A percentile compares a stretch with the other conserved stretches of the same genome.
Evolutionary conservation across 2,329 filamentous ascomycete genomes (phyloP).

Genomic region (Furcasterigmium sp.): DNA sequence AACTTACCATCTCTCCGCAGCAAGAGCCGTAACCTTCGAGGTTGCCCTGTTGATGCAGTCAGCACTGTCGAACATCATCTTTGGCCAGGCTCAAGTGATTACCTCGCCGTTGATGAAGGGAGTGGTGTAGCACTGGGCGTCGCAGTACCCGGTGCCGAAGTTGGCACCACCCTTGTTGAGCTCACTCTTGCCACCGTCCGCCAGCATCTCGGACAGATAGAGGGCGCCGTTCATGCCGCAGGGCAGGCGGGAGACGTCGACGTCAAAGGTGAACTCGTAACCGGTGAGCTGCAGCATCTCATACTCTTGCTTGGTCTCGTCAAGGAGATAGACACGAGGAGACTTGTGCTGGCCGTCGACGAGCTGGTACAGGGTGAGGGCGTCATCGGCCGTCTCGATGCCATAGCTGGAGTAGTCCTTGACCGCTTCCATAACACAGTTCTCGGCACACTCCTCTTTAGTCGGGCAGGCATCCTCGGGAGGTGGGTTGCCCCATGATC

Average conservation of each 20-base stretch:
- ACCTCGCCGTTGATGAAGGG: slow-evolving; percentile 46
- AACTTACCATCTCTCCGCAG: slow-evolving; percentile 43
- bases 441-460: slow-evolving; percentile 42
- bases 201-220: slow-evolving; percentile 52
- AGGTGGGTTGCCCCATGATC: slow-evolving; percentile 23
- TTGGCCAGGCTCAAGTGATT: background rate
- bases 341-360: slow-evolving; percentile 14
- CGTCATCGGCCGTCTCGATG: slow-evolving; percentile 22
- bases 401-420: slow-evolving; percentile 35
- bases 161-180: slow-evolving; percentile 52
- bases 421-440: slow-evolving; percentile 49
- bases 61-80: background rate
- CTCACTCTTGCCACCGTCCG: slow-evolving; percentile 52
- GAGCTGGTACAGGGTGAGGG: slow-evolving; percentile 23
- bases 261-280: slow-evolving; percentile 60
- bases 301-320: slow-evolving; percentile 48
- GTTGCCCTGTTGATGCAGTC: slow-evolving; percentile 28
- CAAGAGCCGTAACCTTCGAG: slow-evolving; percentile 37
- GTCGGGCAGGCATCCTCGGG: slow-evolving; percentile 43
- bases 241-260: slow-evolving; percentile 58
- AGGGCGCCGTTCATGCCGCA: slow-evolving; percentile 65
- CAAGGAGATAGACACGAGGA: slow-evolving; percentile 55
- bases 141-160: slow-evolving; percentile 61
- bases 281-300: slow-evolving; percentile 55
- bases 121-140: slow-evolving; percentile 50